Evolutionary conservation across 352 stramenopile genomes (phyloP).

Genomic region (Globisporangium uncinulatum): DNA sequence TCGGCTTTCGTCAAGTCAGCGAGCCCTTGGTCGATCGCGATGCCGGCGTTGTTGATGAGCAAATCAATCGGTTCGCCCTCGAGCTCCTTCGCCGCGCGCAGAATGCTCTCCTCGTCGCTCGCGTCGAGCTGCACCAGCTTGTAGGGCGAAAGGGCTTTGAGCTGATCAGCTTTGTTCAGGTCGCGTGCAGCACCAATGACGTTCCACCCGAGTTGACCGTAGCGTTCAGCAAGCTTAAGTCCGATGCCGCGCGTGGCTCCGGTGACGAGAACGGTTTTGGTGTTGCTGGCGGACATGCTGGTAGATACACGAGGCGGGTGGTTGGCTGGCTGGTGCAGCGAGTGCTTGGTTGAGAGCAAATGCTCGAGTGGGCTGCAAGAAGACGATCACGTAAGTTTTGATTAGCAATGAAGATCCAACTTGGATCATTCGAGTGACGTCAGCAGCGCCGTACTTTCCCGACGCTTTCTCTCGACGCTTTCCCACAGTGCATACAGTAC

Average conservation of each 20-base stretch:
- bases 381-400: too few species aligned
- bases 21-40: constrained; percentile 6
- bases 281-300: too few species aligned
- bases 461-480: too few species aligned
- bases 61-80: constrained; percentile 22
- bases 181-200: constrained; percentile 12
- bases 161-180: constrained; percentile 19
- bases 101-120: constrained; percentile 19
- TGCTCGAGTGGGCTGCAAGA: too few species aligned
- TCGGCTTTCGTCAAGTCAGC: constrained; percentile 8
- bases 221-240: constrained; percentile 34
- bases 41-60: constrained; percentile 35
- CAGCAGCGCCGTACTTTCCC: too few species aligned
- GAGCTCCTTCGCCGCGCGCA: constrained; percentile 8
- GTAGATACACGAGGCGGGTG: too few species aligned
- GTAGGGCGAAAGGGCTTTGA: constrained; percentile 9
- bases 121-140: constrained; percentile 21
- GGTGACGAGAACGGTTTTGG: too few species aligned
- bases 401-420: too few species aligned
- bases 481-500: too few species aligned
- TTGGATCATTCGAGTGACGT: too few species aligned
- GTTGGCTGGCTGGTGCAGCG: too few species aligned
- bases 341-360: too few species aligned
- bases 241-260: constrained; percentile 34
- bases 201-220: constrained; percentile 33